Evolutionary conservation across 2,329 filamentous ascomycete species (phyloP).

Genomic region (Thelonectria olida): DNA sequence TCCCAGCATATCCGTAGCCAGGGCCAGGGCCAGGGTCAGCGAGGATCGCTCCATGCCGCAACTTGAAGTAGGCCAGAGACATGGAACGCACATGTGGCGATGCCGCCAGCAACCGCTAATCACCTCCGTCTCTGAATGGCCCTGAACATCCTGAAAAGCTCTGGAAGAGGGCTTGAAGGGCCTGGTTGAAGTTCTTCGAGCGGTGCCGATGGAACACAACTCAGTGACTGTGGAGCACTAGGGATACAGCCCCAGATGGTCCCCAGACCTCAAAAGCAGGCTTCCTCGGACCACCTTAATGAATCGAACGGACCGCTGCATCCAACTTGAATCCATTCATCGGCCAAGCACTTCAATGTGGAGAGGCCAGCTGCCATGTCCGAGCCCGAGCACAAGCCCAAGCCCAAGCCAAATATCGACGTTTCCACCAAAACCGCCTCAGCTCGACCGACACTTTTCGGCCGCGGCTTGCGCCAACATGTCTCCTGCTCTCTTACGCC

Average conservation of each 20-base stretch:
- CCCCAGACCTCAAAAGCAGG: background rate
- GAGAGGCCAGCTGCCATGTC: too few relatives aligned
- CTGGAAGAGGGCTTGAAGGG: background rate
- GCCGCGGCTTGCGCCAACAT: conserved; percentile 15
- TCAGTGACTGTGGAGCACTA: background rate
- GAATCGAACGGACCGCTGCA: background rate
- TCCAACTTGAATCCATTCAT: background rate
- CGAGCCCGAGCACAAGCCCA: background rate
- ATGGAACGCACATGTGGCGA: background rate
- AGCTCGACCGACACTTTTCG: background rate
- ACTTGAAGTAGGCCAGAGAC: too few relatives aligned
- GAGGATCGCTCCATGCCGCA: background rate
- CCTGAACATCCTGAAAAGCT: background rate
- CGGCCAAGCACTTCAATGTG: conserved; percentile 3
- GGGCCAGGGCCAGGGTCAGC: conserved; percentile 1
- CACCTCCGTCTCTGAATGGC: background rate
- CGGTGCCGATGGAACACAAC: background rate
- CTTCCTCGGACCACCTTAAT: background rate
- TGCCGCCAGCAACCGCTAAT: conserved; percentile 14
- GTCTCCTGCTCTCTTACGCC: background rate
- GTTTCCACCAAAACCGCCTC: conserved; percentile 8
- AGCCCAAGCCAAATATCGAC: background rate
- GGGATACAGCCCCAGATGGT: background rate
- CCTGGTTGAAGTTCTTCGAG: background rate
- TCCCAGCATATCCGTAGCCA: background rate